Evolutionary conservation across 257 asterid species (phyloP).

Genomic region (Fraxinus quadrangulata): DNA sequence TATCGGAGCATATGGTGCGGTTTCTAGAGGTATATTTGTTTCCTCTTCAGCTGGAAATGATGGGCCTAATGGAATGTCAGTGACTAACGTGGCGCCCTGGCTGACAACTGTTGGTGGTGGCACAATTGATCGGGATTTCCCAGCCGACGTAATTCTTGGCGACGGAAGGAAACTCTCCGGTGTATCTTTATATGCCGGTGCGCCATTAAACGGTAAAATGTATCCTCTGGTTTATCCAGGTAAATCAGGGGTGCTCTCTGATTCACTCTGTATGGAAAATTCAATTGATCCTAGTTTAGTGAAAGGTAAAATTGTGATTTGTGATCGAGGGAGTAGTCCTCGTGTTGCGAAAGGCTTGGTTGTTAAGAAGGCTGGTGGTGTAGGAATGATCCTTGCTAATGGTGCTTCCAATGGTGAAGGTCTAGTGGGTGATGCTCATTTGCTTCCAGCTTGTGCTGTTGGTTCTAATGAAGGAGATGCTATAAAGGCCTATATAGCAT

Average conservation of each 20-base stretch:
- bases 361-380: conserved; percentile 86
- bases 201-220: conserved; percentile 69
- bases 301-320: conserved; percentile 78
- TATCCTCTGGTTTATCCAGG: conserved; percentile 79
- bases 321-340: conserved; percentile 95
- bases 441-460: conserved; percentile 78
- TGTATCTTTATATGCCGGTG: conserved; percentile 81
- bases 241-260: conserved; percentile 72
- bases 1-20: conserved; percentile 96
- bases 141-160: conserved; percentile 70
- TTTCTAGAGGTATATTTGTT: conserved; percentile 88
- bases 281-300: conserved; percentile 67
- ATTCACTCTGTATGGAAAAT: conserved; percentile 92
- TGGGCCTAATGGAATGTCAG: conserved; percentile 96
- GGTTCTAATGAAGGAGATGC: conserved; percentile 80
- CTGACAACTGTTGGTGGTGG: conserved; percentile 95
- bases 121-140: conserved; percentile 84
- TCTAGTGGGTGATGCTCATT: conserved; percentile 87
- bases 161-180: conserved; percentile 74
- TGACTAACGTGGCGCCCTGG: conserved; percentile 96
- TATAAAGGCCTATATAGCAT: conserved; percentile 57
- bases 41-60: conserved; percentile 96
- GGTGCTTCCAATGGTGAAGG: conserved; percentile 92
- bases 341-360: conserved; percentile 91
- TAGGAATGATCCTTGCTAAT: conserved; percentile 88